phyloP scores from a whole-genome alignment of 441 rosid genomes.

The Syzygium syzygioides region DNA sequence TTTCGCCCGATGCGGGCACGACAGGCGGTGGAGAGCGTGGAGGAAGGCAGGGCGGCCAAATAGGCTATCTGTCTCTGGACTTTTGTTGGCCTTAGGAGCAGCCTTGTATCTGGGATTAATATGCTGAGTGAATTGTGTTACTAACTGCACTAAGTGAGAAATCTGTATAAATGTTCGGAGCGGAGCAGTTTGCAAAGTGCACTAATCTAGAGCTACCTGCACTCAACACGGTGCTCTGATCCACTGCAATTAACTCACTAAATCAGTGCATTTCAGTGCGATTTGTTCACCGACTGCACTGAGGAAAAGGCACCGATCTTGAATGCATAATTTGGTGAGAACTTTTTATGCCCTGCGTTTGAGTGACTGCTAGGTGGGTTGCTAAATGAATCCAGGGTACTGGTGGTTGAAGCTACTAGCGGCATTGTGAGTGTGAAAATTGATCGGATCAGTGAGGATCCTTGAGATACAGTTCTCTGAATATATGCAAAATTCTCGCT shows the following conservation, averaged over 20 bases:
- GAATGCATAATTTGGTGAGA: background rate
- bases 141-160: background rate
- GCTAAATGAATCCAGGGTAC: background rate
- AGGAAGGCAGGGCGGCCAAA: background rate
- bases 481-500: background rate
- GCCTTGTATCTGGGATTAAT: background rate
- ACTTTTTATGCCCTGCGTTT: background rate
- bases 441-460: background rate
- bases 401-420: background rate
- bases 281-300: background rate
- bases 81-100: background rate
- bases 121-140: background rate
- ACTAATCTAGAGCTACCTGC: background rate
- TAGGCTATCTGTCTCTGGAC: background rate
- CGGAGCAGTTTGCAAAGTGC: background rate
- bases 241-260: too few species aligned
- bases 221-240: too few species aligned
- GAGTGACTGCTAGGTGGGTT: background rate
- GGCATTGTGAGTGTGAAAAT: background rate
- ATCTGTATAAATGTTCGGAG: background rate
- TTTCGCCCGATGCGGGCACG: background rate
- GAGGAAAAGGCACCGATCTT: background rate
- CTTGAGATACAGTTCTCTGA: background rate
- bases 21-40: background rate
- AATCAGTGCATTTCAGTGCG: background rate